Percentiles rank a stretch among this genome's conserved stretches.
These are phyloP conservation scores for Oryza glumipatula DNA, from an alignment of 176 grass and related monocot genomes.

Conservation along the genomic window DNA sequence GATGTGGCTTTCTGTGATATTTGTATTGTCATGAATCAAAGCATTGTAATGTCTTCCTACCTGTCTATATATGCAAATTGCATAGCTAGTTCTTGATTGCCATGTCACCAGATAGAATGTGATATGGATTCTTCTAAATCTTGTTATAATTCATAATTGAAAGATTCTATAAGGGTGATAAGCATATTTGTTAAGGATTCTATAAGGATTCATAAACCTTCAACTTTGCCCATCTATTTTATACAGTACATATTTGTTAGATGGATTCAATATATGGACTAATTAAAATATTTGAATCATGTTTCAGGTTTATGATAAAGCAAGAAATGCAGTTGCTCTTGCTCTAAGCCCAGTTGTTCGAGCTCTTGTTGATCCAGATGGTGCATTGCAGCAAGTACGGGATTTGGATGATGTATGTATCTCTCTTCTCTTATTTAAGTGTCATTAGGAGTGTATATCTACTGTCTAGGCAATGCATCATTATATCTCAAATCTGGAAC, in stretches of 20 bases:
- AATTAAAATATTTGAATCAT: slow-evolving; percentile 27
- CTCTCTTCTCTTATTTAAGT: slow-evolving; percentile 13
- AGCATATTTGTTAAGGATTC: too few species aligned
- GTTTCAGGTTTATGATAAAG: slow-evolving; percentile 91
- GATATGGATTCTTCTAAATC: neutral
- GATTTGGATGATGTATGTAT: slow-evolving; percentile 85
- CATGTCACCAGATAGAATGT: neutral
- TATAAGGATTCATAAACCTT: neutral
- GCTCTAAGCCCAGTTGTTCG: slow-evolving; percentile 96
- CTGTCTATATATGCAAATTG: neutral
- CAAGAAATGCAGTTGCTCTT: slow-evolving; percentile 96
- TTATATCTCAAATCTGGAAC: slow-evolving; percentile 1
- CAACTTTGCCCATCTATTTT: neutral
- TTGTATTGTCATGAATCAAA: neutral
- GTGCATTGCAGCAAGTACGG: slow-evolving; percentile 90
- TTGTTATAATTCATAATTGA: slow-evolving; percentile 12
- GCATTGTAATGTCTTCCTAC: neutral
- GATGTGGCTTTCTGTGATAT: neutral
- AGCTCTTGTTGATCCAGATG: slow-evolving; percentile 94
- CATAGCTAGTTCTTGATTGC: neutral
- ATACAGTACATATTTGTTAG: neutral
- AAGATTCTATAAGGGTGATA: slow-evolving; percentile 30
- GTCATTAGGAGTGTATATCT: slow-evolving; percentile 6
- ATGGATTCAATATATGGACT: neutral
- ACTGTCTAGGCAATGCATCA: neutral